A percentile compares a stretch with the other conserved stretches of the same genome.
Evolutionary conservation across 2,329 filamentous ascomycete genomes (phyloP).

Genomic region (Nannizziopsis arthrosporioides): DNA sequence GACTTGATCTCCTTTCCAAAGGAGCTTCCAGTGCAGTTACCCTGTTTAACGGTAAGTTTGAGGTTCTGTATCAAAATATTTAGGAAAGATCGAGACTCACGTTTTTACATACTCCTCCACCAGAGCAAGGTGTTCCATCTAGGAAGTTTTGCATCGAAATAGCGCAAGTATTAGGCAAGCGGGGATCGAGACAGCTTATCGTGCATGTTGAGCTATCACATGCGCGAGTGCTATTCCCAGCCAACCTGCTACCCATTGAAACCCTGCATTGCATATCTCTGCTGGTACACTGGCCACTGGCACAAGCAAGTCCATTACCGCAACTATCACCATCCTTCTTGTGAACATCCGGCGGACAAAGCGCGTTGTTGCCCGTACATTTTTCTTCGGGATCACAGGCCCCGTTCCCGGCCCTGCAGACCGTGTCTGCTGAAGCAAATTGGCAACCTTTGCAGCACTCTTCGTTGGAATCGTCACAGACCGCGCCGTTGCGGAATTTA

Average conservation of each 20-base stretch:
- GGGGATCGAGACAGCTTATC: slow-evolving; percentile 67
- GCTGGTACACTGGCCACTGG: slow-evolving; percentile 88
- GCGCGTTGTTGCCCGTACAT: slow-evolving; percentile 60
- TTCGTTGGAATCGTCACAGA: slow-evolving; percentile 54
- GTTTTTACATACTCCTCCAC: slow-evolving; percentile 66
- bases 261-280: slow-evolving; percentile 80
- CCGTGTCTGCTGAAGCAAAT: slow-evolving; percentile 45
- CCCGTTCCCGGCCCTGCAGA: slow-evolving; percentile 72
- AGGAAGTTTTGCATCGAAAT: slow-evolving; percentile 77
- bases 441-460: slow-evolving; percentile 37
- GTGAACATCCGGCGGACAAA: slow-evolving; percentile 63
- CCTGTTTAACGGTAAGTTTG: slow-evolving; percentile 32
- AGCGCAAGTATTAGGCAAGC: slow-evolving; percentile 52
- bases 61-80: background rate
- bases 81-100: slow-evolving; percentile 30
- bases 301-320: slow-evolving; percentile 59
- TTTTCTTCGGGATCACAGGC: slow-evolving; percentile 74
- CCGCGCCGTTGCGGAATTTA: slow-evolving; percentile 61
- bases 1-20: slow-evolving; percentile 57
- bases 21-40: slow-evolving; percentile 60
- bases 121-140: slow-evolving; percentile 75
- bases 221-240: slow-evolving; percentile 65
- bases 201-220: slow-evolving; percentile 64
- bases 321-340: slow-evolving; percentile 60
- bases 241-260: slow-evolving; percentile 63